Evolutionary conservation across 768 basidiomycete genomes (phyloP), one percentile per base, ranked within the genome.

Genomic region (Phylloporus scabripes): DNA sequence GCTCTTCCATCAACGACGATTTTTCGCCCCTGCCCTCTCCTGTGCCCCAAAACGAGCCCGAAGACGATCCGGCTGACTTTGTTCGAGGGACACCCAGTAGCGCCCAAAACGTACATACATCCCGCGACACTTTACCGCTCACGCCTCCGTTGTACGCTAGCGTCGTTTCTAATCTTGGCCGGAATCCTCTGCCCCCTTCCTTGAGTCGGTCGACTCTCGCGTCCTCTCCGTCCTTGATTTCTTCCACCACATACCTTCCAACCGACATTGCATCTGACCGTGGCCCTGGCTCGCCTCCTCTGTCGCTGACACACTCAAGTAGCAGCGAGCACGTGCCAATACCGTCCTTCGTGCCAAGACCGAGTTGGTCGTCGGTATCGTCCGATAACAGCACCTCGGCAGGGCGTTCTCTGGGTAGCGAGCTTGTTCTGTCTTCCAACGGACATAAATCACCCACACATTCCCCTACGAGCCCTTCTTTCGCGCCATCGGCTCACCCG

Each of bases 71-170:
- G 12, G 31, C 18, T 26, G 56, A 59, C 12, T 11, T 29, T 21
- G 4, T 33, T 17, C 55, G 28, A 42, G 41, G 43, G 33, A 33
- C 48, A 0, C 9, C 43, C 11, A 51, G n/a, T 20, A 60, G 54
- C 11, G 24, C 31, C 6, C 57, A 50, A 31, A 45, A 29, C 29
- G 7, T 18, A 11, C 43, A 46, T 24, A 15, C 5, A 7, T 21
- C 47, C 37, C 48, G 41, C 31, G 58, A 55, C 18, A 34, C 40
- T 7, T 28, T 26, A 1, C 49, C 61, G 14, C 46, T 53, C 31
- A 51, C 53, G 3, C 67, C 48, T 4, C 53, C 63, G 8, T 38
- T 63, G 20, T 67, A 67, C 31, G 49, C 56, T n/a, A 66, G 54
- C 45, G 42, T 48, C 17, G 59, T 67, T 26, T 56, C 65, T 20